These are phyloP conservation scores for Eragrostis curvula DNA, from an alignment of 176 grass and related monocot species.

Conservation along the genomic window DNA sequence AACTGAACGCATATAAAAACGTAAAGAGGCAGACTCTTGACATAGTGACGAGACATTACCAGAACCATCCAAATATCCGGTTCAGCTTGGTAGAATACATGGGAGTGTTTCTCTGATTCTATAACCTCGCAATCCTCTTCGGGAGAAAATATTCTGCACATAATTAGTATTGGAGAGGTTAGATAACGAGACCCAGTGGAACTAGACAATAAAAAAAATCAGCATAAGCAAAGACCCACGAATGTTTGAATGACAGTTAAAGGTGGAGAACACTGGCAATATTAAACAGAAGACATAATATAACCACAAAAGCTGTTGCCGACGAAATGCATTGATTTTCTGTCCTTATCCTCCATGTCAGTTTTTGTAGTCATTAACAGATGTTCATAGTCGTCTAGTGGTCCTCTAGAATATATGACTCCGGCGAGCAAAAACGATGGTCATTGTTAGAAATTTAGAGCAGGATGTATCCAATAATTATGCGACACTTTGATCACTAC, in stretches of 20 bases:
- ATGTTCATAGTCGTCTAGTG: neutral
- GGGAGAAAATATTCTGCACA: slow-evolving; percentile 95
- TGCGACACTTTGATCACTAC: neutral
- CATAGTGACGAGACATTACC: slow-evolving; percentile 49
- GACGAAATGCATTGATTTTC: neutral
- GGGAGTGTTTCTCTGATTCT: slow-evolving; percentile 89
- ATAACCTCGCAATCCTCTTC: slow-evolving; percentile 89
- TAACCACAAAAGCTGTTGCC: neutral
- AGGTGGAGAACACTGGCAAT: neutral
- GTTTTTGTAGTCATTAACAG: neutral
- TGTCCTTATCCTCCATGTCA: slow-evolving; percentile 6
- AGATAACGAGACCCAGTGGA: neutral
- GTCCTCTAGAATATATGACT: slow-evolving; percentile 1
- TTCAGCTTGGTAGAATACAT: slow-evolving; percentile 92
- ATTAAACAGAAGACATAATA: neutral
- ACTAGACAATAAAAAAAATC: slow-evolving; percentile 21
- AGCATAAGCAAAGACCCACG: neutral
- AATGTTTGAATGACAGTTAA: neutral
- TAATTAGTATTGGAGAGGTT: slow-evolving; percentile 24
- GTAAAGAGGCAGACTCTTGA: neutral
- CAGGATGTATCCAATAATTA: neutral
- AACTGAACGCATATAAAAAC: neutral
- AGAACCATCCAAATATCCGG: slow-evolving; percentile 98
- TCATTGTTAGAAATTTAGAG: neutral
- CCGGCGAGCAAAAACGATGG: neutral